These are phyloP conservation scores for Ganoderma lingzhi DNA, from an alignment of 1,284 basidiomycete species.

Conservation along the genomic window DNA sequence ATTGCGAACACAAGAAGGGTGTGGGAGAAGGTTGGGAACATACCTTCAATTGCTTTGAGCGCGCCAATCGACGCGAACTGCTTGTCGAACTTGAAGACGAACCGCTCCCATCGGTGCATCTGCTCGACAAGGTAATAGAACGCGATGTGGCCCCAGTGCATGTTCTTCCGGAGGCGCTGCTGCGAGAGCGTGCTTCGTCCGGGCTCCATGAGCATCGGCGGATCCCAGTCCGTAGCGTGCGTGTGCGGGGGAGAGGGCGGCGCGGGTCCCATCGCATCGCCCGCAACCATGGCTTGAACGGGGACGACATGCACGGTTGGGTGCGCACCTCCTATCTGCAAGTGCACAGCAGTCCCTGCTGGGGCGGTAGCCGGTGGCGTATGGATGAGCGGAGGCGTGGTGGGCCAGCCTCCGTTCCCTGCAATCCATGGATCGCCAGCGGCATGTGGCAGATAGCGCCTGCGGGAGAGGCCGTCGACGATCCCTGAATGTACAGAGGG, in stretches of 20 bases:
- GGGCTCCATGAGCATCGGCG: conserved; percentile 23
- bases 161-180: conserved; percentile 48
- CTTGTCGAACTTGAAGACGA: conserved; percentile 79
- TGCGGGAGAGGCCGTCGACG: conserved; percentile 32
- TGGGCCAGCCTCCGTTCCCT: conserved; percentile 31
- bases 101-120: conserved; percentile 82
- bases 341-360: conserved; percentile 27
- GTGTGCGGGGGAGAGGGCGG: conserved; percentile 23
- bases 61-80: conserved; percentile 75
- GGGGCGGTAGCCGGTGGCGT: conserved; percentile 20
- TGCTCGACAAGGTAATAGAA: conserved; percentile 79
- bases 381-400: conserved; percentile 27
- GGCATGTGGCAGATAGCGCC: conserved; percentile 36
- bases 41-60: conserved; percentile 72
- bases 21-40: conserved; percentile 36
- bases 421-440: conserved; percentile 33
- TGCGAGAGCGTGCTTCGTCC: conserved; percentile 27
- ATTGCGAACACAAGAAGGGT: not conserved
- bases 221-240: conserved; percentile 30
- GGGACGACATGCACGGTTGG: conserved; percentile 32
- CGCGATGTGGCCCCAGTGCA: conserved; percentile 80
- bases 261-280: conserved; percentile 21
- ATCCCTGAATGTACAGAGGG: conserved; percentile 27
- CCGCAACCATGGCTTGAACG: conserved; percentile 26
- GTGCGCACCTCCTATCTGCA: conserved; percentile 33